Conservation (phyloP, 2,329 filamentous ascomycete species). For the Rhexocercosporidium sp. region DNA sequence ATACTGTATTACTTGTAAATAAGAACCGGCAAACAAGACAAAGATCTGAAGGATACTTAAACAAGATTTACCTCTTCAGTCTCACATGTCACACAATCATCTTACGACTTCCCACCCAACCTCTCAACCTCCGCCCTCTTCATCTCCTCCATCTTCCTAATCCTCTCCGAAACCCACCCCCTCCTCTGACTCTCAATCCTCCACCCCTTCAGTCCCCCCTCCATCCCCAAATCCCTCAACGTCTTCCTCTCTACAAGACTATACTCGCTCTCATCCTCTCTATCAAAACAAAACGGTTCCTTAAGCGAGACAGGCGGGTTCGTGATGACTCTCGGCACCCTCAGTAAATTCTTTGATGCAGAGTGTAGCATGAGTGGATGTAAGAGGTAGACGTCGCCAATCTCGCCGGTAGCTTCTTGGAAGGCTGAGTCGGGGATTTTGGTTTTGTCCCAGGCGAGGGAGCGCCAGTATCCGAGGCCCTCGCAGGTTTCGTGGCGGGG, state of each 20-base stretch:
- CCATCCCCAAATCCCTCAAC: constrained; percentile 50
- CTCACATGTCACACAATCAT: too few relatives aligned
- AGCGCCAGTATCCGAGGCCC: constrained; percentile 47
- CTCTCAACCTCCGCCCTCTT: constrained; percentile 49
- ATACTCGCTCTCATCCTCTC: constrained; percentile 48
- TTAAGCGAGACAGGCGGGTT: constrained; percentile 58
- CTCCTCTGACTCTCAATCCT: constrained; percentile 51
- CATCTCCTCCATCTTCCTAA: constrained; percentile 51
- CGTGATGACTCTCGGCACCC: constrained; percentile 57
- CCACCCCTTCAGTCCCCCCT: constrained; percentile 53
- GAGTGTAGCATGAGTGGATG: constrained; percentile 62
- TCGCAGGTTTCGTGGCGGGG: constrained; percentile 50
- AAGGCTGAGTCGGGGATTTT: constrained; percentile 46
- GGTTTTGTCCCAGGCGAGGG: constrained; percentile 24
- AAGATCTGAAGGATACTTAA: too few relatives aligned
- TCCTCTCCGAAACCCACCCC: constrained; percentile 51
- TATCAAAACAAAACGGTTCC: constrained; percentile 56
- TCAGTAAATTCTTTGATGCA: constrained; percentile 53
- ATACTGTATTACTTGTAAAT: too few relatives aligned
- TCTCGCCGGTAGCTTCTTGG: constrained; percentile 55
- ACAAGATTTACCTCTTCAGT: too few relatives aligned
- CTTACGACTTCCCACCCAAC: constrained; percentile 6
- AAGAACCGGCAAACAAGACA: too few relatives aligned
- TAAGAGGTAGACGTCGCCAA: constrained; percentile 58
- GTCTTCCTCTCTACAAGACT: constrained; percentile 59